Evolutionary conservation across 2,329 filamentous ascomycete species (phyloP), one percentile per base, ranked within the genome.

Genomic region (Arthroderma sp.): DNA sequence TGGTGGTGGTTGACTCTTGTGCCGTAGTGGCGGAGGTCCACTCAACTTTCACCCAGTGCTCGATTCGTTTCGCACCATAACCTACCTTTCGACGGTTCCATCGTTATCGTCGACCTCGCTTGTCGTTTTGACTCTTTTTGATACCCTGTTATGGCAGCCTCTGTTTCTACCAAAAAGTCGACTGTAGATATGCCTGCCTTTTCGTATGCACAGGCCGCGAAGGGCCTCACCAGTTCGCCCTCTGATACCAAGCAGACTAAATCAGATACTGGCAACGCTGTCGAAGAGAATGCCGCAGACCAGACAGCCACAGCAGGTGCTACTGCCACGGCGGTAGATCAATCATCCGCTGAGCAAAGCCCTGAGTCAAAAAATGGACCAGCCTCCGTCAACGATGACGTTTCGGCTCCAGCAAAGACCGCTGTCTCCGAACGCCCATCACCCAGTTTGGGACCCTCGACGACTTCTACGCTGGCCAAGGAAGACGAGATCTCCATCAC

Each of bases 181-280:
- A 59, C 63, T 38, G 23, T 55, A 65, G 66, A 67, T 67, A 75
- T 81, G 61, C 77, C 82, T 61, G 77, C 82, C 35, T 95, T 96
- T 71, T 96, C 91, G 60, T 97, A 97, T 73, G 91, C 91, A 66
- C 90, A 95, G 79, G 91, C 91, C 68, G 91, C 91, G 60, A 93
- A 93, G 73, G 89, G 91, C 67, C 81, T 86, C 66, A 75, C 81
- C 57, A 68, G 78, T 56, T 67, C 75, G 23, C 15, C 17, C 9
- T 33, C 49, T 13, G 49, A 52, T 21, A 57, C 66, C 75, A 55
- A 70, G 76, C 54, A 72, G 75, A 59, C 15, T 11, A 19, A 44
- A 6, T 6, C 17, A 23, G 23, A 44, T 13, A 21, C 41, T 13
- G 41, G 17, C 33, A 52, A 2, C 5, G 7, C 28, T 17, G n/a